Evolutionary conservation across 257 asterid genomes (phyloP), one percentile per base, ranked within the genome.

Genomic region (Gardenia jasminoides): DNA sequence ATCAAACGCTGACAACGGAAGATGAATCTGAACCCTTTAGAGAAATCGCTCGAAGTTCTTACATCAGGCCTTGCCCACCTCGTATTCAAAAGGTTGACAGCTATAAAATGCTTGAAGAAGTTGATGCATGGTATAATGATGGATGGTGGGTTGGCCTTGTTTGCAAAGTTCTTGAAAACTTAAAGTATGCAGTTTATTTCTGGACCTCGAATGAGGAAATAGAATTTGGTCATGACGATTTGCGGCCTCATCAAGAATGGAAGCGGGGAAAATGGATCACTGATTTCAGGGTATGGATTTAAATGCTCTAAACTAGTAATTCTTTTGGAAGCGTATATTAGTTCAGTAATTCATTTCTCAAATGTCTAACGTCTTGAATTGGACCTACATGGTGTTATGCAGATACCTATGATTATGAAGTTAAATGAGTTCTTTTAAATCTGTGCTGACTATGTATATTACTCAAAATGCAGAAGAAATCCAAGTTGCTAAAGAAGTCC

Each of bases 231-330:
- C 88, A 83, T 78, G 76, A 43, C 75, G 28, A 80, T 6, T 69
- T 91, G 82, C 86, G 93, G 90, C 88, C 90, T 81, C 88, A 73
- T 84, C 96, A 88, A 79, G 90, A 86, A 26, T 89, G 92, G 91
- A 61, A n/a, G n/a, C n/a, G n/a, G n/a, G n/a, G n/a, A n/a, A n/a
- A n/a, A n/a, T n/a, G n/a, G n/a, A n/a, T n/a, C n/a, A n/a, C n/a
- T n/a, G n/a, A n/a, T n/a, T n/a, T n/a, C n/a, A n/a, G n/a, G n/a
- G n/a, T n/a, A n/a, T n/a, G n/a, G n/a, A n/a, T n/a, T n/a, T n/a
- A n/a, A n/a, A n/a, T n/a, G n/a, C n/a, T n/a, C n/a, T n/a, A n/a
- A n/a, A n/a, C n/a, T n/a, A n/a, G n/a, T n/a, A n/a, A n/a, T n/a
- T n/a, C n/a, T n/a, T n/a, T n/a, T n/a, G n/a, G n/a, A n/a, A n/a